Base-by-base conservation (phyloP, 2,329 filamentous ascomycete genomes). In the Didymella pomorum region DNA sequence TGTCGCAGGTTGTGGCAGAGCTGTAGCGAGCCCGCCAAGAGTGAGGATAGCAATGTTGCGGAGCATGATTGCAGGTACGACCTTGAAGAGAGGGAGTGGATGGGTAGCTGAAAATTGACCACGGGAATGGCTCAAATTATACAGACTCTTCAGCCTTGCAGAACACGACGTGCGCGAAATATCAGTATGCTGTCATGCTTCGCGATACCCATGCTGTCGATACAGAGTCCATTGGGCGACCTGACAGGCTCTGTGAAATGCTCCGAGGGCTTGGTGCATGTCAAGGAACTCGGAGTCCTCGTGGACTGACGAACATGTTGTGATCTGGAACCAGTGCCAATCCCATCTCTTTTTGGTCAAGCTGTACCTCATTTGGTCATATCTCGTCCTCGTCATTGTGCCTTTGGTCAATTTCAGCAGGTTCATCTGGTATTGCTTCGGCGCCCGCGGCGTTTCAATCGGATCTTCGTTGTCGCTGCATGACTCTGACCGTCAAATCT, bases 171-270 rank as follows among this genome's bases (percentile, higher is more conserved):
- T 42, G 35, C 35, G 25, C 10, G 20, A 26, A 16, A 50, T 20
- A 12, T 50, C 35, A 50, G 10, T 42, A 42, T 50, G 35, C 35
- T 42, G 35, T 50, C 47, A 50, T 50, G 35, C 25, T 50, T 29
- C 35, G 42, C 18, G n/a, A 42, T 33, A 50, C 35, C 47, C 47
- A 41, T 31, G 35, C n/a, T 42, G 47, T 35, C 35, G 18, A 42
- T 29, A n/a, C 47, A 31, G 35, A 18, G 31, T n/a, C 18, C 25
- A 50, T 29, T 21, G n/a, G 25, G n/a, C 35, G 9, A 93, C 33
- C 94, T 94, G 16, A 96, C 81, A 3, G 26, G 47, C 25, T 26
- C 25, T 94, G 85, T 39, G 90, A 89, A 75, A 98, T 95, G 0
- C 18, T 47, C 18, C 29, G 23, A 16, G 45, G 21, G 29, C 9